Base-by-base conservation (phyloP, 371 early-diverging fungal genomes). In the Syncephalis plumigaleata region DNA sequence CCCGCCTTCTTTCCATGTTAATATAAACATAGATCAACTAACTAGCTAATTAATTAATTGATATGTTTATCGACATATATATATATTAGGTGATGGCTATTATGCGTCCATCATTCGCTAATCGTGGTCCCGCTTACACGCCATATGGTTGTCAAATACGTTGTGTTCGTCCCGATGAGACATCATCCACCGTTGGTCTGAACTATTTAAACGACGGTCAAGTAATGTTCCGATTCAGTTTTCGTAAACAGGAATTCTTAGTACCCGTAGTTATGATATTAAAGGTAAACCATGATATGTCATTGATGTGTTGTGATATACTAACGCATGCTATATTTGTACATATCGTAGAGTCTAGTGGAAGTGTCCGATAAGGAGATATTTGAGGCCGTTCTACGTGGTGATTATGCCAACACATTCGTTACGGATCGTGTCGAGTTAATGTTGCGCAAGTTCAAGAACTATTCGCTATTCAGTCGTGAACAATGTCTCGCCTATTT, bases 161-260 rank as follows among this genome's bases (percentile, higher is more conserved):
- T 31, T 87, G 86, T 58, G 85, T 87, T 15, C 75, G 94, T 9
- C 72, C 68, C 21, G 97, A 98, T 71, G 87, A 93, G 65, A 83
- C 92, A 3, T 90, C 96, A 21, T 79, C 87, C 51, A 87, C 92
- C 23, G 70, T 87, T 57, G 82, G 87, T 22, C 65, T 99, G 52
- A 94, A 98, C 63, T 98, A 98, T 58, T 72, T 87, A 46, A 81
- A 67, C 11, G 91, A 94, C 53, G 99, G 98, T 37, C 80, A 79
- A 44, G 69, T 87, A 39, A 79, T 83, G 59, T 58, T 97, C 54
- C 83, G 94, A 39, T 89, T 98, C 48, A 73, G 78, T 36, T 80
- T 81, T 71, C 72, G 78, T 46, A 97, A 90, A 67, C 85, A 81
- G 50, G 96, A 95, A 65, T 98, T 88, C 69, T 70, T 94, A 68